A percentile compares a stretch with the other conserved stretches of the same genome.
Evolutionary conservation across 495 filamentous ascomycete genomes (phyloP).

Genomic region (Podospora didyma): DNA sequence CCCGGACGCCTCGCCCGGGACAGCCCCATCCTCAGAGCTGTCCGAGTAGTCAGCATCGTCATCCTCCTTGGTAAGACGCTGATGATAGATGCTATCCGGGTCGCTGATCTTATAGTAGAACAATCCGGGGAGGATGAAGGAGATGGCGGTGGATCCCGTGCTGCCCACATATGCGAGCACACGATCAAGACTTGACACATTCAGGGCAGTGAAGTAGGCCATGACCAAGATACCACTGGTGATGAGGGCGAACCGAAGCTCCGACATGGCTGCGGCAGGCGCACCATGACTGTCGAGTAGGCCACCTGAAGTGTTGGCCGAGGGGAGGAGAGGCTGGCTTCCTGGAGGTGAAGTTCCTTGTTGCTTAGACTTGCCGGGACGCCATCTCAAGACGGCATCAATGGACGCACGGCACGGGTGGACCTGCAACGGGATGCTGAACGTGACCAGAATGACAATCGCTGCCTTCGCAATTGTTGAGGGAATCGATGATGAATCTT

Average conservation of each 20-base stretch:
- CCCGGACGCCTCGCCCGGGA: constrained; percentile 28
- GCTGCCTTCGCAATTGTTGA: constrained; percentile 92
- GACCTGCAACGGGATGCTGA: constrained; percentile 91
- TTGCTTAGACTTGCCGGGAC: constrained; percentile 61
- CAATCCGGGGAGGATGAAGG: constrained; percentile 90
- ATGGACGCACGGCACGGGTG: constrained; percentile 92
- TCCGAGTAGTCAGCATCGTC: constrained; percentile 57
- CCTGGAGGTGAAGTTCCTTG: constrained; percentile 28
- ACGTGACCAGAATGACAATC: constrained; percentile 95
- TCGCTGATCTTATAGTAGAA: constrained; percentile 98
- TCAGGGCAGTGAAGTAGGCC: constrained; percentile 84
- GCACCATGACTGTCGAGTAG: constrained; percentile 36
- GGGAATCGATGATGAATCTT: constrained; percentile 68
- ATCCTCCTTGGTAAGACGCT: constrained; percentile 82
- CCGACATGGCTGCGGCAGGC: constrained; percentile 60
- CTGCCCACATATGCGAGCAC: constrained; percentile 94
- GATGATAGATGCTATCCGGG: constrained; percentile 78
- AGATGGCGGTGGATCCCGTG: constrained; percentile 90
- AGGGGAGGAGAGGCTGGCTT: constrained; percentile 41
- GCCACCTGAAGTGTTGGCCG: constrained; percentile 7
- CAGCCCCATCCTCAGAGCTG: constrained; percentile 44
- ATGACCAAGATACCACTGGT: constrained; percentile 80
- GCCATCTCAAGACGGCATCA: constrained; percentile 90
- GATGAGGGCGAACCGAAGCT: constrained; percentile 83
- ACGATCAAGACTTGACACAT: constrained; percentile 80